These are phyloP conservation scores for Fusarium palustre DNA, from an alignment of 2,329 filamentous ascomycete species.

Conservation along the genomic window DNA sequence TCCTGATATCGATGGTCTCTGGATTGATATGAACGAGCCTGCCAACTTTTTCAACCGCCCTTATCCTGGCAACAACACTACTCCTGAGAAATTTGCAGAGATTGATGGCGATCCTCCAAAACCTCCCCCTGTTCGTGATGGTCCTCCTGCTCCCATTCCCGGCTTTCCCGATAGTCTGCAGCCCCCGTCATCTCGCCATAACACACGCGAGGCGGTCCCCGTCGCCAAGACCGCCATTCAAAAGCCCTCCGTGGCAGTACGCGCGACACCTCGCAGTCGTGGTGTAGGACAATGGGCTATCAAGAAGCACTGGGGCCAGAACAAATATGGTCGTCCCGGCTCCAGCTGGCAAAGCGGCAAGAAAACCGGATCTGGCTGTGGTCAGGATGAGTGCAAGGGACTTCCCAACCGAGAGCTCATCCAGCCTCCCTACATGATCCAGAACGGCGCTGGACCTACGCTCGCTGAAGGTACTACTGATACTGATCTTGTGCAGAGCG, in stretches of 20 bases:
- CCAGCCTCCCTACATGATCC: constrained; percentile 43
- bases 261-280: neutral
- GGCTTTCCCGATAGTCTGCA: constrained; percentile 44
- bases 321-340: constrained; percentile 11
- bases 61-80: constrained; percentile 55
- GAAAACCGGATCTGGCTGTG: constrained; percentile 42
- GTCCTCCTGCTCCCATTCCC: constrained; percentile 40
- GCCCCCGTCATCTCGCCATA: constrained; percentile 21
- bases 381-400: constrained; percentile 39
- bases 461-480: constrained; percentile 41
- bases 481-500: constrained; percentile 42
- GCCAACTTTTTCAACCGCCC: constrained; percentile 51
- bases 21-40: constrained; percentile 74
- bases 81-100: constrained; percentile 51
- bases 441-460: constrained; percentile 44
- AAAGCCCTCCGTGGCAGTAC: neutral
- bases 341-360: constrained; percentile 38
- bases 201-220: neutral
- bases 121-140: constrained; percentile 69
- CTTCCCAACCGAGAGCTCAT: constrained; percentile 44
- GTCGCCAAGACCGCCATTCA: neutral
- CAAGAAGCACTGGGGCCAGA: constrained; percentile 30
- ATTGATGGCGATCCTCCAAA: constrained; percentile 65
- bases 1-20: constrained; percentile 80
- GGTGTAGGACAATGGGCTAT: constrained; percentile 32